Conservation (phyloP, 23 red algal genomes). For the Gracilaria vermiculophylla region DNA sequence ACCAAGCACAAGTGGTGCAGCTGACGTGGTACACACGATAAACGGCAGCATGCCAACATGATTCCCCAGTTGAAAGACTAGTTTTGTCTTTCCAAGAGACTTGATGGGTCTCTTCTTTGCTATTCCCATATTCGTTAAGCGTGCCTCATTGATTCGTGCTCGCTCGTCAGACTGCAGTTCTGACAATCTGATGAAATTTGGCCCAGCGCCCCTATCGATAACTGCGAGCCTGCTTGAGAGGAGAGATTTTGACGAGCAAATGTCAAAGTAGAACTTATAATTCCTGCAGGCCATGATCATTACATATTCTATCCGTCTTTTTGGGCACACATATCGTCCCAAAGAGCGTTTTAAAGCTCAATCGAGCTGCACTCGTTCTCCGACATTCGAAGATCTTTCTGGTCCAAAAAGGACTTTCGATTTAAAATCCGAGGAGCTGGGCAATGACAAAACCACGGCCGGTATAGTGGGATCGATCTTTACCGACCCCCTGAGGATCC, state of each 20-base stretch:
- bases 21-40: constrained; percentile 7
- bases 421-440: too few species aligned
- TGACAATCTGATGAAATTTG: neutral
- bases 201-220: neutral
- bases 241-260: neutral
- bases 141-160: neutral
- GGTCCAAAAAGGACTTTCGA: too few species aligned
- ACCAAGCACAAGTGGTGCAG: constrained; percentile 20
- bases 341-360: too few species aligned
- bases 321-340: too few species aligned
- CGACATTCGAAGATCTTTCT: too few species aligned
- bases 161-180: neutral
- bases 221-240: neutral
- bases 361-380: too few species aligned
- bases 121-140: neutral
- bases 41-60: neutral
- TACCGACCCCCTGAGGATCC: too few species aligned
- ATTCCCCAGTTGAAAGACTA: neutral
- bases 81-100: neutral
- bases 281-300: neutral
- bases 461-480: too few species aligned
- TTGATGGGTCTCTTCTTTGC: constrained; percentile 4
- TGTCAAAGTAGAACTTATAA: neutral
- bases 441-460: too few species aligned
- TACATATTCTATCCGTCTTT: neutral